Conservation (phyloP, 768 basidiomycete genomes). For the Mycena crocata region DNA sequence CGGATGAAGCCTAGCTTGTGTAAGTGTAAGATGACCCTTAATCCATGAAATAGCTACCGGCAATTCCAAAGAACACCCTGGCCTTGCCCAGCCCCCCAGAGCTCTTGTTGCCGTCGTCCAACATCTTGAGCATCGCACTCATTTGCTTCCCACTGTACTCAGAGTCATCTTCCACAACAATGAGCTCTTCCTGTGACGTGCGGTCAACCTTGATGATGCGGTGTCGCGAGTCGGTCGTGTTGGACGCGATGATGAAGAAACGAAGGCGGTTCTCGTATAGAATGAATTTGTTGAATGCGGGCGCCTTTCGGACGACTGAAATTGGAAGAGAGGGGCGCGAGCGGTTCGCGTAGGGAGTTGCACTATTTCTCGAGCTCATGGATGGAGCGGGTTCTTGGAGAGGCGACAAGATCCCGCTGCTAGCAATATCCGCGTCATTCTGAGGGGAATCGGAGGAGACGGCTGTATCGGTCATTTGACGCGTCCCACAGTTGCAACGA, state of each 20-base stretch:
- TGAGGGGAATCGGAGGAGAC: slow-evolving; percentile 11
- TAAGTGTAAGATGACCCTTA: neutral
- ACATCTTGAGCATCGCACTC: slow-evolving; percentile 91
- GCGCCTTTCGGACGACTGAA: slow-evolving; percentile 33
- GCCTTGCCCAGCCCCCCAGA: slow-evolving; percentile 89
- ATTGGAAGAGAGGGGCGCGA: slow-evolving; percentile 28
- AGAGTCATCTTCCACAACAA: slow-evolving; percentile 87
- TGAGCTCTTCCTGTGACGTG: slow-evolving; percentile 78
- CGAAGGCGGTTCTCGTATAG: slow-evolving; percentile 93
- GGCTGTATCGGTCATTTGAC: slow-evolving; percentile 11
- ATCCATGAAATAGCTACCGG: slow-evolving; percentile 58
- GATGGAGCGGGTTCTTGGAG: slow-evolving; percentile 27
- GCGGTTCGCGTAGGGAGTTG: slow-evolving; percentile 13
- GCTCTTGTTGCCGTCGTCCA: slow-evolving; percentile 93
- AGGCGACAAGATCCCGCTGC: slow-evolving; percentile 13
- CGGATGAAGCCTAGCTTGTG: slow-evolving; percentile 80
- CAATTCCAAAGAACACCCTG: slow-evolving; percentile 84
- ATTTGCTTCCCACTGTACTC: slow-evolving; percentile 92
- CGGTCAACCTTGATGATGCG: slow-evolving; percentile 95
- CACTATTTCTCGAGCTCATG: slow-evolving; percentile 29
- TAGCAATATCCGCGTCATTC: slow-evolving; percentile 18
- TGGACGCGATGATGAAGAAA: slow-evolving; percentile 93
- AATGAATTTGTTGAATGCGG: slow-evolving; percentile 84
- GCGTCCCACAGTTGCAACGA: slow-evolving; percentile 15
- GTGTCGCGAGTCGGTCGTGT: slow-evolving; percentile 88